phyloP scores from a whole-genome alignment of 2,329 filamentous ascomycete species.

The Fusarium sp. region DNA sequence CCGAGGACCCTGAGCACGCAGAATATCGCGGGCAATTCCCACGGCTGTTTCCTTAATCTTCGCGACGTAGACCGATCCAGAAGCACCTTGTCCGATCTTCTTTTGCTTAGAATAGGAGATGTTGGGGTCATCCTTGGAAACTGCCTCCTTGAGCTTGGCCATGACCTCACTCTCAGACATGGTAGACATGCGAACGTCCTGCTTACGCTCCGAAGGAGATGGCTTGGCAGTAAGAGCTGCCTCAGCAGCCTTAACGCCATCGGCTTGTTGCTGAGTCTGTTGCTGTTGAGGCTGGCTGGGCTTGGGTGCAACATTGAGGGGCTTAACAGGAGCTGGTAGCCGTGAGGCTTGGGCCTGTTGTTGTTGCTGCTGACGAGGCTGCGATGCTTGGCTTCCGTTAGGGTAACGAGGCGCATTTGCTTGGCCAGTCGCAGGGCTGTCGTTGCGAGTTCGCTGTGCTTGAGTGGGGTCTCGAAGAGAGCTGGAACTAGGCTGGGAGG shows the following conservation, averaged over 20 bases:
- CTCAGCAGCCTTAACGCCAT: constrained; percentile 89
- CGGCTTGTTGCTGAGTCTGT: constrained; percentile 61
- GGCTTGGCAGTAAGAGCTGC: constrained; percentile 88
- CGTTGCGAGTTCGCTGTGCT: constrained; percentile 55
- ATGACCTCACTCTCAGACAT: constrained; percentile 99
- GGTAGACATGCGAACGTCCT: constrained; percentile 97
- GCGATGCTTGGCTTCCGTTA: constrained; percentile 64
- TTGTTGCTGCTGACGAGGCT: constrained; percentile 58
- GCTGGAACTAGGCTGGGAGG: constrained; percentile 62
- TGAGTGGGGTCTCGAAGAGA: constrained; percentile 58
- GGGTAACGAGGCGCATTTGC: constrained; percentile 67
- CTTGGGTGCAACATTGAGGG: constrained; percentile 80
- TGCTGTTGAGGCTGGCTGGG: constrained; percentile 60
- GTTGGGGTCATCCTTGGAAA: constrained; percentile 94
- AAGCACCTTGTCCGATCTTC: constrained; percentile 99
- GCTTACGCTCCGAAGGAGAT: constrained; percentile 75
- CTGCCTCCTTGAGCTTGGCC: constrained; percentile 92
- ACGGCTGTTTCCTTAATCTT: constrained; percentile 89
- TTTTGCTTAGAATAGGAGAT: constrained; percentile 99
- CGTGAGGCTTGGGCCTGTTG: constrained; percentile 59
- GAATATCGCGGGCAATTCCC: constrained; percentile 84
- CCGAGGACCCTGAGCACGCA: constrained; percentile 81
- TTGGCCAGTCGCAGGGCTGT: constrained; percentile 58
- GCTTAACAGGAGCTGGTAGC: constrained; percentile 75
- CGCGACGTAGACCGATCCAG: constrained; percentile 96